phyloP scores from a whole-genome alignment of 2,329 filamentous ascomycete species.

The Dissoconium aciculare region DNA sequence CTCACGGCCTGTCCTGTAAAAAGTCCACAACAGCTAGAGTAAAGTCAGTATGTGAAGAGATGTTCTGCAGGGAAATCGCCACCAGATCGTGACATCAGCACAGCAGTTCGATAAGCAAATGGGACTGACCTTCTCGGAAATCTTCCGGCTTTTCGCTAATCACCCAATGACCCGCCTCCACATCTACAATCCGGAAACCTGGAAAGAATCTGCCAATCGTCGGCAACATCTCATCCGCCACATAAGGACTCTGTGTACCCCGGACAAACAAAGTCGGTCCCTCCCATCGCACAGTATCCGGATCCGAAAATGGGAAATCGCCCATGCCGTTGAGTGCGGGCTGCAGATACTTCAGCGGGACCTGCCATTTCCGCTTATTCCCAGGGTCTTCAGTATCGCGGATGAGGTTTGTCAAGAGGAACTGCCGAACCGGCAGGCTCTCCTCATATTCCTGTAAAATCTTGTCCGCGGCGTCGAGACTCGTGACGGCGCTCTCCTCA shows the following conservation, averaged over 20 bases:
- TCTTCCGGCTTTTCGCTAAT: constrained; percentile 75
- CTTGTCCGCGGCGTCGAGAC: constrained; percentile 62
- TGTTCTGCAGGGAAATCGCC: neutral
- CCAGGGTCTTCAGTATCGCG: constrained; percentile 39
- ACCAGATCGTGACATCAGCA: too few species aligned
- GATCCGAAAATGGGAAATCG: constrained; percentile 74
- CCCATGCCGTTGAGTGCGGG: constrained; percentile 58
- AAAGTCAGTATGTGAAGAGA: constrained; percentile 5
- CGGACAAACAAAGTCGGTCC: constrained; percentile 70
- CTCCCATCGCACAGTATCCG: constrained; percentile 51
- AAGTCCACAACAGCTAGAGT: constrained; percentile 48
- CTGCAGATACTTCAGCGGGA: constrained; percentile 60
- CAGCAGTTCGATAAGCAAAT: too few species aligned
- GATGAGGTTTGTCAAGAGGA: constrained; percentile 74
- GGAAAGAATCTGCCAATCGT: constrained; percentile 72
- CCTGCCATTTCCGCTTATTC: constrained; percentile 51
- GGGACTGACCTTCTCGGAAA: constrained; percentile 52
- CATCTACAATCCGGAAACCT: constrained; percentile 53
- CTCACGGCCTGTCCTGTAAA: constrained; percentile 38
- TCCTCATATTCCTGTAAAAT: constrained; percentile 63
- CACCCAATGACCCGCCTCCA: constrained; percentile 75
- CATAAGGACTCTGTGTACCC: constrained; percentile 62
- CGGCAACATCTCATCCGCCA: constrained; percentile 67
- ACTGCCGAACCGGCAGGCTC: constrained; percentile 68
- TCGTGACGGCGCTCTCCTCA: constrained; percentile 50